Evolutionary conservation across 352 stramenopile genomes (phyloP), one percentile per base, ranked within the genome.

Genomic region (Phytophthora pini): DNA sequence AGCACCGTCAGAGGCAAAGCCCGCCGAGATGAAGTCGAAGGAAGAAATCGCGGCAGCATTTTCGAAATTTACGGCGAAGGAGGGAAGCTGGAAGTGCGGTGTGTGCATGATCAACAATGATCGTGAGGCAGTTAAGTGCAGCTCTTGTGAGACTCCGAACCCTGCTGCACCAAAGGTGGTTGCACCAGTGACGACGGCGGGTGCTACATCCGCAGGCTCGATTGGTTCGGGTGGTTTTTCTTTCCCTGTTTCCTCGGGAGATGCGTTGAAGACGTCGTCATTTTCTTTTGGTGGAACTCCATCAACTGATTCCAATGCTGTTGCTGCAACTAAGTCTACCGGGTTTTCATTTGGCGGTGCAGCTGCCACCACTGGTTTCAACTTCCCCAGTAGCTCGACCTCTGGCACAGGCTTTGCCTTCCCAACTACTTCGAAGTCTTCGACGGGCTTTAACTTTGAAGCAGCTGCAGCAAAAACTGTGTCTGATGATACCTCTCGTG

Each of bases 11-110:
- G n/a, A 20, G 7, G 45, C 44, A 6, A 50, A 62, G 22, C 54
- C 71, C 5, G 41, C 62, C 8, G 53, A 65, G 41, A 82, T 88
- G 74, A 88, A 87, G 44, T 83, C 77, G 29, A 64, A 77, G n/a
- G 68, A 76, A 15, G 81, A 88, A 31, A 87, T 86, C 46, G 66
- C 68, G 11, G 76, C 68, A 17, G 81, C 61, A 9, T 76, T 88
- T 32, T 73, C 63, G 6, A 90, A 77, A 52, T 87, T 86, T 31
- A 65, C 70, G 38, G 65, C 72, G 11, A 74, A 74, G 32, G 76
- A 88, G 61, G 82, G 80, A 34, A 80, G 68, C 20, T 91, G 82
- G 82, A 89, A 87, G 47, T 91, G 82, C 47, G 57, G 38, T 4
- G 43, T 65, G 22, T 91, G 82, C 56, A 78, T 88, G 61, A 64